Evolutionary conservation across 2,329 filamentous ascomycete genomes (phyloP).

Genomic region (Pseudopyrenochaeta lycopersici): DNA sequence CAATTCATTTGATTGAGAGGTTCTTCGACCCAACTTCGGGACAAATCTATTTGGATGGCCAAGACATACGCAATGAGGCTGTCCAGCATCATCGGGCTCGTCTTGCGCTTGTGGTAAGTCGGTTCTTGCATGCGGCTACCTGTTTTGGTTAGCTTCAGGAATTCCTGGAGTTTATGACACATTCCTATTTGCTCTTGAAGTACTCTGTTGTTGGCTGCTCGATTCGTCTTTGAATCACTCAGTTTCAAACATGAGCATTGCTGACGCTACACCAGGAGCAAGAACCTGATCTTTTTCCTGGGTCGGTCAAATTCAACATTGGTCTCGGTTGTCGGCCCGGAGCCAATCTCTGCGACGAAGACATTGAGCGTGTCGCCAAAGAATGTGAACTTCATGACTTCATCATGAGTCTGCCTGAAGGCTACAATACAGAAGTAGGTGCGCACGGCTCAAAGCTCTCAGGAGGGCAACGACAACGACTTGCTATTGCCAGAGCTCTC

Average conservation of each 20-base stretch:
- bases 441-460: conserved; percentile 54
- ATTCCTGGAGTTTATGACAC: neutral
- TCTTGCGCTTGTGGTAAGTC: conserved; percentile 52
- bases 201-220: neutral
- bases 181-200: neutral
- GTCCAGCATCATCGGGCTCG: conserved; percentile 49
- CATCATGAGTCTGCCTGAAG: conserved; percentile 57
- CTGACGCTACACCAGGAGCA: conserved; percentile 38
- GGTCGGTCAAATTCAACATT: conserved; percentile 56
- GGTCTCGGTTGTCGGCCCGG: conserved; percentile 49
- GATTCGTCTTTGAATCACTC: neutral
- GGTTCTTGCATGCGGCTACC: neutral
- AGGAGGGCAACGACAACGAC: conserved; percentile 57
- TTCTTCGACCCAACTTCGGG: conserved; percentile 56
- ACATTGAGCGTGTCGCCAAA: conserved; percentile 48
- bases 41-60: conserved; percentile 51
- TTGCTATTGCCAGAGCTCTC: conserved; percentile 58
- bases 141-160: neutral
- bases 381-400: conserved; percentile 58
- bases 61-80: conserved; percentile 51
- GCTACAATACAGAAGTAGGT: conserved; percentile 57
- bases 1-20: conserved; percentile 56
- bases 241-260: neutral
- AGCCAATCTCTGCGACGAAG: conserved; percentile 28
- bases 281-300: conserved; percentile 57